Conservation (phyloP, 345 rosid species). For the Melaleuca alternifolia region DNA sequence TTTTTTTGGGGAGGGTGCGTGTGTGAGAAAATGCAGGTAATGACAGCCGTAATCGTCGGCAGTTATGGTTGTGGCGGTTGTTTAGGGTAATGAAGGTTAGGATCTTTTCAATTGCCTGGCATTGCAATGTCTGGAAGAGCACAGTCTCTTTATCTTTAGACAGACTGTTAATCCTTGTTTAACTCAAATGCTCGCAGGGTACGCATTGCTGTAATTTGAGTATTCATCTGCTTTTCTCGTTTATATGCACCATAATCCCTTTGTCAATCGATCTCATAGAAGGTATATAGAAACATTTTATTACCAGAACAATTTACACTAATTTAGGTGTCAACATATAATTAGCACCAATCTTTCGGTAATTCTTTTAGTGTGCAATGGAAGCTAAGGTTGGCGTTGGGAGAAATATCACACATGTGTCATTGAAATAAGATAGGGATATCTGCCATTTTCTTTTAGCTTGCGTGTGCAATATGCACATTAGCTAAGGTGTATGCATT, state of each 20-base stretch:
- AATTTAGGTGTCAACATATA: not conserved
- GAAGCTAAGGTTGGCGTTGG: not conserved
- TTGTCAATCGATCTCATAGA: not conserved
- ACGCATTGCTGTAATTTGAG: not conserved
- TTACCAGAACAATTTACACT: not conserved
- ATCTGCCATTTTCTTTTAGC: not conserved
- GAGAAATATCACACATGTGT: not conserved
- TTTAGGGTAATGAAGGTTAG: not conserved
- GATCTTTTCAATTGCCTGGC: not conserved
- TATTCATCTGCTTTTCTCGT: not conserved
- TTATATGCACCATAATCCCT: not conserved
- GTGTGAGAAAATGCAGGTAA: not conserved
- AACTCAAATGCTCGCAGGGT: not conserved
- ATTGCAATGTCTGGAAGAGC: not conserved
- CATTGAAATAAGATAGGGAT: not conserved
- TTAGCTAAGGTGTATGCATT: not conserved
- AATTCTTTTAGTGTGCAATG: not conserved
- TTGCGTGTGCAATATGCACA: not conserved
- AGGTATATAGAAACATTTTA: not conserved
- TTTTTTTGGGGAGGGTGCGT: not conserved
- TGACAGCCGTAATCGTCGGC: not conserved
- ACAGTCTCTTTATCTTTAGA: not conserved
- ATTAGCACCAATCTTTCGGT: not conserved
- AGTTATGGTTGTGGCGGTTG: not conserved
- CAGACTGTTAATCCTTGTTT: not conserved